These are phyloP conservation scores for Chaetoscypha palmicola DNA, from an alignment of 2,329 filamentous ascomycete species.

Conservation along the genomic window DNA sequence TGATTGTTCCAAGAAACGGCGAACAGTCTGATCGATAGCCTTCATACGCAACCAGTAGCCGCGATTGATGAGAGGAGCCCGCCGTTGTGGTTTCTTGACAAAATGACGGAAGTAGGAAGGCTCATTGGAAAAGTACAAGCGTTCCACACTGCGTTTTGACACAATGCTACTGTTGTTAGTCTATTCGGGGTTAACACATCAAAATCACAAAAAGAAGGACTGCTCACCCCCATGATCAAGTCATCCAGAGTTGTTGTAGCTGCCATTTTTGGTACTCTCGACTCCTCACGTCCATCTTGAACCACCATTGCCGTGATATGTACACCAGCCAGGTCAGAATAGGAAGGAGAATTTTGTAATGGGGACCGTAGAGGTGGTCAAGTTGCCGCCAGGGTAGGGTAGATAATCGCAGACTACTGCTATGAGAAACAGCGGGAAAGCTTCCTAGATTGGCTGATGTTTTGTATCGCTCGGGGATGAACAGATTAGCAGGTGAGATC, in stretches of 20 bases:
- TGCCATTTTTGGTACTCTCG: not conserved
- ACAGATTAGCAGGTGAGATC: too few species aligned
- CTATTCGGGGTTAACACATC: slow-evolving; percentile 33
- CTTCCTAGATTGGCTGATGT: too few species aligned
- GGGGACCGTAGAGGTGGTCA: too few species aligned
- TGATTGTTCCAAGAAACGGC: slow-evolving; percentile 59
- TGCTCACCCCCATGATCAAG: slow-evolving; percentile 28
- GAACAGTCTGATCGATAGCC: slow-evolving; percentile 68
- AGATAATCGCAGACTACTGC: too few species aligned
- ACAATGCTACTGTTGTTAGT: slow-evolving; percentile 91
- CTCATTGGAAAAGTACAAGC: slow-evolving; percentile 69
- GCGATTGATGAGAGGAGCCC: slow-evolving; percentile 84
- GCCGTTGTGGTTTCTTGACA: slow-evolving; percentile 72
- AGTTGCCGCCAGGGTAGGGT: too few species aligned
- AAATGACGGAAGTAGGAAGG: slow-evolving; percentile 84
- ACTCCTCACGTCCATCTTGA: not conserved
- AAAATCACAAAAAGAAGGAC: not conserved
- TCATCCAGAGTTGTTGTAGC: slow-evolving; percentile 37
- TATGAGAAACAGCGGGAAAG: too few species aligned
- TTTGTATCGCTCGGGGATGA: too few species aligned
- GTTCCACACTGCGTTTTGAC: slow-evolving; percentile 89
- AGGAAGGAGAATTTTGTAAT: too few species aligned
- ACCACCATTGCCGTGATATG: too few species aligned
- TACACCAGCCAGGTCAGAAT: too few species aligned
- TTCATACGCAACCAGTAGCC: slow-evolving; percentile 84